These are phyloP conservation scores for Dendrobium huoshanense DNA, from an alignment of 106 monocot species.

Conservation along the genomic window DNA sequence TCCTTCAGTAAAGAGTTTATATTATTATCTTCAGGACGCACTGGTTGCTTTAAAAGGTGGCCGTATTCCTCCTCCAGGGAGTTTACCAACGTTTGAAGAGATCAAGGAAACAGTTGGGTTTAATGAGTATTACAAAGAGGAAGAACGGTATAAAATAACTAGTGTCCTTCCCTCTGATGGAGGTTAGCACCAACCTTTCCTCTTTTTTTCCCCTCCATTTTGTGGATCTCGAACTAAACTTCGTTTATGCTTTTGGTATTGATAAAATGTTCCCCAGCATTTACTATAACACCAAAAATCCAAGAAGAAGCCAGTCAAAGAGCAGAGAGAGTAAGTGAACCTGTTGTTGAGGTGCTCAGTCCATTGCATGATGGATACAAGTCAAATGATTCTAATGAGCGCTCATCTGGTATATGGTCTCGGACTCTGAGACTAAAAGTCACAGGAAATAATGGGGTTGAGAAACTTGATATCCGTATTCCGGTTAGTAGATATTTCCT, in stretches of 20 bases:
- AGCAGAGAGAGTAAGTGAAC: constrained; percentile 26
- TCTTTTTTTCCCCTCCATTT: background rate
- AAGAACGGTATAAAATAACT: constrained; percentile 50
- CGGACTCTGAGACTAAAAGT: constrained; percentile 75
- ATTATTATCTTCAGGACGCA: constrained; percentile 60
- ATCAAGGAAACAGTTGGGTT: constrained; percentile 86
- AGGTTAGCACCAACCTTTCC: background rate
- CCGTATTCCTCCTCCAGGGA: constrained; percentile 76
- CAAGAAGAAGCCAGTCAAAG: constrained; percentile 1
- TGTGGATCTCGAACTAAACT: background rate
- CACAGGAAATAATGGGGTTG: constrained; percentile 70
- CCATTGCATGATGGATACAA: constrained; percentile 33
- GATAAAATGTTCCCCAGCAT: background rate
- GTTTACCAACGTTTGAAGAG: constrained; percentile 88
- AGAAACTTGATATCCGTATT: constrained; percentile 79
- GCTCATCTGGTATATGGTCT: constrained; percentile 61
- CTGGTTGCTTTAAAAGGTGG: constrained; percentile 84
- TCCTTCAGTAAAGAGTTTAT: background rate
- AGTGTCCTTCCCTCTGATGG: constrained; percentile 15
- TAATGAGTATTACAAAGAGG: constrained; percentile 88
- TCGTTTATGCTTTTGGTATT: background rate
- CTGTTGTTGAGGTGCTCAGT: constrained; percentile 74
- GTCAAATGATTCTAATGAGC: constrained; percentile 38
- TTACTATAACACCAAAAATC: background rate
- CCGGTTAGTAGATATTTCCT: constrained; percentile 51